Base-by-base conservation (phyloP, 805 yeast genomes). In the Metschnikowia gruessii region DNA sequence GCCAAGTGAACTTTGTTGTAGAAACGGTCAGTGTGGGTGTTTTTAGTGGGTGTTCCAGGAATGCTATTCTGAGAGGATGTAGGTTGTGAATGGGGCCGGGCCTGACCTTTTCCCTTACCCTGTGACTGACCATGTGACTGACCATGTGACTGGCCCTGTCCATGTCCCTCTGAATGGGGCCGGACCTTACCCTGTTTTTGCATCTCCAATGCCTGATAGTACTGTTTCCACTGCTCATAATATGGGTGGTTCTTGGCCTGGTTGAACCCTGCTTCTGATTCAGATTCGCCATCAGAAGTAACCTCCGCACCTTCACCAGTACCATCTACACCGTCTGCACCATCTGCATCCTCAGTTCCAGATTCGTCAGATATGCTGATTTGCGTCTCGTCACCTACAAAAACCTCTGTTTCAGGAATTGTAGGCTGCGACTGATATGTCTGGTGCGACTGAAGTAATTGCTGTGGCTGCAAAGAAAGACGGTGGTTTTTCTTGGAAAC, bases 191-290 rank as follows among this genome's bases (percentile, higher is more conserved):
- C 12, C 32, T 26, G 41, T 22, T 45, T 49, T 34, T 51, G 52
- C 33, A 37, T 37, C n/a, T 62, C 65, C 40, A 66, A 46, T 2
- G 56, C 47, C 34, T 63, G 62, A 47, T 69, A 69, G 52, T 69
- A 70, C 42, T 62, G 65, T 37, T 62, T 64, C 73, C 74, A 69
- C 48, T 69, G 72, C 31, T 60, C 61, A 42, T 66, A 64, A 46
- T 65, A 64, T 8, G 69, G 68, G 45, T 66, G 68, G 30, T 52
- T 22, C 31, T 30, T 13, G 4, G 41, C 37, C 8, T 26, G 28
- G 28, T 26, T 26, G 11, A 16, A 36, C 12, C 22, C 37, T 12
- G 18, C 6, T n/a, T 33, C 32, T 21, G 35, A 30, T 13, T 47
- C 55, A 30, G 46, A 46, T 17, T 49, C 53, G n/a, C 43, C 43